phyloP scores from a whole-genome alignment of 495 filamentous ascomycete genomes.

The Penicillium flavigenum region DNA sequence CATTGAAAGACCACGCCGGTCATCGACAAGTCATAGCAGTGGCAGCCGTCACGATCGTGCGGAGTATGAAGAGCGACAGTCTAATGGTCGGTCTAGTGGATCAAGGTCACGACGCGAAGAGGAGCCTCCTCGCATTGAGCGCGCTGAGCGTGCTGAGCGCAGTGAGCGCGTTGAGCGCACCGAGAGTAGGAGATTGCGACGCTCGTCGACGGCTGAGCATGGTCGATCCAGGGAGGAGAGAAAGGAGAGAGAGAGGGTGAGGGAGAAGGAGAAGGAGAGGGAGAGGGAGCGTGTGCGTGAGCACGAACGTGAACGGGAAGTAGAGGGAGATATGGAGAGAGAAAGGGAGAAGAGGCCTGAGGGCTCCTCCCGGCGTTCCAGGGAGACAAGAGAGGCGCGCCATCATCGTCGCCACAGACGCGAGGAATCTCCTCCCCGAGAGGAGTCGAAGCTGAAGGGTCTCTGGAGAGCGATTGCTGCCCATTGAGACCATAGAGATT shows the following conservation, averaged over 20 bases:
- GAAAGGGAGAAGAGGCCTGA: slow-evolving; percentile 26
- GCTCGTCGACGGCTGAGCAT: neutral
- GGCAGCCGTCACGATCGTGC: slow-evolving; percentile 30
- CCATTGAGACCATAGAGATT: slow-evolving; percentile 23
- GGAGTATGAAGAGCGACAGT: slow-evolving; percentile 32
- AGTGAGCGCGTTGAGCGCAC: slow-evolving; percentile 16
- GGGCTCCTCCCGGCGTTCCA: slow-evolving; percentile 23
- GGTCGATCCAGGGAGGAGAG: slow-evolving; percentile 14
- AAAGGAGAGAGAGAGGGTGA: neutral
- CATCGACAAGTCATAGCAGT: slow-evolving; percentile 35
- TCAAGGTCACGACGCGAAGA: slow-evolving; percentile 28
- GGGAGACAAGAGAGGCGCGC: slow-evolving; percentile 21
- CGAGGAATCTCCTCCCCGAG: slow-evolving; percentile 35
- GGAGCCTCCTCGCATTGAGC: slow-evolving; percentile 19
- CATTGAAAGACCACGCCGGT: slow-evolving; percentile 29
- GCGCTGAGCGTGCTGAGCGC: neutral
- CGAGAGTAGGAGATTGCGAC: slow-evolving; percentile 4
- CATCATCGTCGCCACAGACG: slow-evolving; percentile 34
- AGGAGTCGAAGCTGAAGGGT: slow-evolving; percentile 39
- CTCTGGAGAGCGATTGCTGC: slow-evolving; percentile 40
- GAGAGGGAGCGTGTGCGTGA: neutral
- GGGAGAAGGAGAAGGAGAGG: slow-evolving; percentile 12
- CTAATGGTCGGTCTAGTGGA: slow-evolving; percentile 32
- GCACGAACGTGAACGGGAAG: slow-evolving; percentile 16
- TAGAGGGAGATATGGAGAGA: slow-evolving; percentile 16